A percentile compares a stretch with the other conserved stretches of the same genome.
Conservation (phyloP, 805 yeast species). For the Candida dendrica region DNA sequence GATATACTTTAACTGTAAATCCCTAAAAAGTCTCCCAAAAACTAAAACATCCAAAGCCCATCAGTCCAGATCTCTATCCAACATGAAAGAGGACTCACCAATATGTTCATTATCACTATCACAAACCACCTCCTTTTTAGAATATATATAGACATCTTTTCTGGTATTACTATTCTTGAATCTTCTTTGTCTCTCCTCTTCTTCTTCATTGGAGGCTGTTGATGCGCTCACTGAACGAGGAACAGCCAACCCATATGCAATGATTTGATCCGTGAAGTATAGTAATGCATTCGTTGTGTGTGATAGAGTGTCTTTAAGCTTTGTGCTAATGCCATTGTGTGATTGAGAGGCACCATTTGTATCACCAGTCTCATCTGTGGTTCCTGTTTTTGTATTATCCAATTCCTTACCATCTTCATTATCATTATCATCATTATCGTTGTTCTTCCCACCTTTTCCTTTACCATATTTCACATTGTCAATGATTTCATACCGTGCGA, state of each 20-base stretch:
- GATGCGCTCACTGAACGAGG: slow-evolving; percentile 38
- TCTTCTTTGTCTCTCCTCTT: slow-evolving; percentile 19
- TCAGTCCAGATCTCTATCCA: background rate
- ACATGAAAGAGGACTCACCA: background rate
- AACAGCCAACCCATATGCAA: slow-evolving; percentile 51
- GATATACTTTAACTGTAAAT: too few relatives aligned
- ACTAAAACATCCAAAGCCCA: background rate
- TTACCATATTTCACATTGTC: slow-evolving; percentile 13
- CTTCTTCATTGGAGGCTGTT: slow-evolving; percentile 14
- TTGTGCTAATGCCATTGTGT: slow-evolving; percentile 2
- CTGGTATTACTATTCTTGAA: slow-evolving; percentile 20
- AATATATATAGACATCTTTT: slow-evolving; percentile 34
- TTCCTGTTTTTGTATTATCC: slow-evolving; percentile 1
- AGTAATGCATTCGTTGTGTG: slow-evolving; percentile 32
- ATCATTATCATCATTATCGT: slow-evolving; percentile 8
- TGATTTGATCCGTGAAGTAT: slow-evolving; percentile 43
- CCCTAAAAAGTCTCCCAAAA: too few relatives aligned
- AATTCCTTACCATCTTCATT: slow-evolving; percentile 5
- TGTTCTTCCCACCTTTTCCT: slow-evolving; percentile 1
- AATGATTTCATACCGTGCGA: slow-evolving; percentile 14
- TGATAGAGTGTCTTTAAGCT: slow-evolving; percentile 17
- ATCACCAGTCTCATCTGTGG: background rate
- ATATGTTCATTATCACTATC: slow-evolving; percentile 23
- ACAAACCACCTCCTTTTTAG: slow-evolving; percentile 34
- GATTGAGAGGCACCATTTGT: slow-evolving; percentile 3